Conservation (phyloP, 768 basidiomycete species). For the Stropharia rugosoannulata region DNA sequence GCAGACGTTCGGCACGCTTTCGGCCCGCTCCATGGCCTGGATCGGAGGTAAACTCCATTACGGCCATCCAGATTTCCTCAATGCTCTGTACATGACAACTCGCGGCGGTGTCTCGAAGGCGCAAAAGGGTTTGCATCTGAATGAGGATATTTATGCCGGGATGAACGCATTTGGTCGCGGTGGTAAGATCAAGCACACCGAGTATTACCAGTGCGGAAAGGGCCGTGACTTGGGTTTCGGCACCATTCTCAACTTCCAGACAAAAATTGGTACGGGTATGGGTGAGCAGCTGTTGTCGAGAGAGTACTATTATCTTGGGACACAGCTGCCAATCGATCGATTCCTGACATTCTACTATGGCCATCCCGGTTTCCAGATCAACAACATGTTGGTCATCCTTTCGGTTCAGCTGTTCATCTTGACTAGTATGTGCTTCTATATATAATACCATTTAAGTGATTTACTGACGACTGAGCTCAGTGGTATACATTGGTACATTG, state of each 20-base stretch:
- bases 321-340: slow-evolving; percentile 95
- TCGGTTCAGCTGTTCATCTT: slow-evolving; percentile 96
- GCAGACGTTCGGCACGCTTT: slow-evolving; percentile 97
- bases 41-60: slow-evolving; percentile 99
- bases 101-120: slow-evolving; percentile 99
- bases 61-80: slow-evolving; percentile 99
- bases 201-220: slow-evolving; percentile 99
- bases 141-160: slow-evolving; percentile 99
- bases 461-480: slow-evolving; percentile 36
- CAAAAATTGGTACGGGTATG: slow-evolving; percentile 99
- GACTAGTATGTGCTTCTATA: slow-evolving; percentile 58
- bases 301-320: slow-evolving; percentile 98
- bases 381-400: slow-evolving; percentile 98
- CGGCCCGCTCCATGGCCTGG: slow-evolving; percentile 95
- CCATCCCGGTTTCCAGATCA: slow-evolving; percentile 99
- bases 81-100: slow-evolving; percentile 96
- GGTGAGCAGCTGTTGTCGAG: slow-evolving; percentile 99
- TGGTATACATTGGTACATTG: slow-evolving; percentile 94
- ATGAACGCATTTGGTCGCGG: slow-evolving; percentile 99
- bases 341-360: slow-evolving; percentile 99
- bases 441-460: neutral
- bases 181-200: slow-evolving; percentile 97
- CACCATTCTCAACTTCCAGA: slow-evolving; percentile 99
- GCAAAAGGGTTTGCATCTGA: slow-evolving; percentile 97
- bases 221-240: slow-evolving; percentile 99